Evolutionary conservation across 2,329 filamentous ascomycete species (phyloP).

Genomic region (Beauveria australis): DNA sequence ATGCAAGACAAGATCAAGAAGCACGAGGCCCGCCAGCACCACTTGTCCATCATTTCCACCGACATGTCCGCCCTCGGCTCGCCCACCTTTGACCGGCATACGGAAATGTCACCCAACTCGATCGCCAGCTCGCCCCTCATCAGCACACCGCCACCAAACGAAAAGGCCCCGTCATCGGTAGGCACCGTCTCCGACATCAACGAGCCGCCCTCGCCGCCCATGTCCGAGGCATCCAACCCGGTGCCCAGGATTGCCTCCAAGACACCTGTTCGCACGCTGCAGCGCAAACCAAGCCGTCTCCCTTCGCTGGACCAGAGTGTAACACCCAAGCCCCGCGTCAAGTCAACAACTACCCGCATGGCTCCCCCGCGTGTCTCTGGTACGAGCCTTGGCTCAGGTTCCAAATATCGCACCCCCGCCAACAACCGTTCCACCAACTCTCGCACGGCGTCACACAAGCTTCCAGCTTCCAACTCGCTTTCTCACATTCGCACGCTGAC

Average conservation of each 20-base stretch:
- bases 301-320: conserved; percentile 46
- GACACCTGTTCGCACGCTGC: conserved; percentile 24
- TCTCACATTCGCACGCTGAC: conserved; percentile 90
- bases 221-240: conserved; percentile 73
- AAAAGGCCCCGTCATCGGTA: conserved; percentile 47
- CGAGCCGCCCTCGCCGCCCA: conserved; percentile 87
- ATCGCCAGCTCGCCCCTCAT: conserved; percentile 87
- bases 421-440: conserved; percentile 44
- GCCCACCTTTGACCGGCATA: conserved; percentile 63
- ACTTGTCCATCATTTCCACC: conserved; percentile 52
- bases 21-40: conserved; percentile 40
- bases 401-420: conserved; percentile 38
- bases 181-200: conserved; percentile 56
- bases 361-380: conserved; percentile 38
- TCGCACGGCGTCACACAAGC: conserved; percentile 39
- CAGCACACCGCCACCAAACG: conserved; percentile 71
- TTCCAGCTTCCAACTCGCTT: conserved; percentile 61
- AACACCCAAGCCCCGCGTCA: conserved; percentile 51
- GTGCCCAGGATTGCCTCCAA: conserved; percentile 39
- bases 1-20: conserved; percentile 88
- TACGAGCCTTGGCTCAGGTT: conserved; percentile 26
- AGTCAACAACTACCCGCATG: conserved; percentile 27
- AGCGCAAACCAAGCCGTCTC: conserved; percentile 40
- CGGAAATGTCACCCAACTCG: conserved; percentile 68
- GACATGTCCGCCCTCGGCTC: conserved; percentile 58